Conservation (phyloP, 805 yeast genomes). For the Candida vartiovaarae region DNA sequence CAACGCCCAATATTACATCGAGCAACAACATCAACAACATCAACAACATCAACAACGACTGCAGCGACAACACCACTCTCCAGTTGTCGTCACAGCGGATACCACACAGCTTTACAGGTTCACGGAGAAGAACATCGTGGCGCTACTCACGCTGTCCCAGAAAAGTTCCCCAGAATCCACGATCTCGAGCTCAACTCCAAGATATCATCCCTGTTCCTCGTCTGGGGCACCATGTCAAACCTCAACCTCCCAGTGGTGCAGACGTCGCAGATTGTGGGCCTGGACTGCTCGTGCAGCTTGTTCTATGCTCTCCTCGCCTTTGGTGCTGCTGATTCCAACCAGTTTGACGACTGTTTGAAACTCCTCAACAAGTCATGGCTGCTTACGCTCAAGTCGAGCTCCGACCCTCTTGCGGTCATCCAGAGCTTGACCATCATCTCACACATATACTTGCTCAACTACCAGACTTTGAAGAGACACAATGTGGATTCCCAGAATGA, state of each 20-base stretch:
- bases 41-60: background rate
- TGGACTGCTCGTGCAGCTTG: conserved; percentile 30
- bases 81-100: conserved; percentile 1
- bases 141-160: conserved; percentile 26
- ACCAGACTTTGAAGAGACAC: conserved; percentile 9
- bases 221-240: conserved; percentile 24
- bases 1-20: background rate
- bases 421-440: conserved; percentile 39
- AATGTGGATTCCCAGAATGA: conserved; percentile 11
- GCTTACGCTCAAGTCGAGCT: conserved; percentile 23
- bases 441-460: conserved; percentile 34
- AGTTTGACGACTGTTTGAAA: conserved; percentile 28
- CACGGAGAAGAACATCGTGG: conserved; percentile 27
- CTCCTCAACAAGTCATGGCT: conserved; percentile 41
- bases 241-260: conserved; percentile 24
- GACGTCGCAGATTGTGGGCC: conserved; percentile 6
- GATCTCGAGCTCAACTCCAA: conserved; percentile 15
- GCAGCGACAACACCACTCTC: background rate
- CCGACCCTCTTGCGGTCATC: conserved; percentile 28
- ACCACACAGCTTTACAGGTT: conserved; percentile 7
- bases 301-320: conserved; percentile 39
- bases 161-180: conserved; percentile 17
- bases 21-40: background rate
- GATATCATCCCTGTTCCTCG: conserved; percentile 13
- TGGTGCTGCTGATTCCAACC: conserved; percentile 35